Percentiles rank a stretch among this genome's conserved stretches.
Evolutionary conservation across 2,329 filamentous ascomycete genomes (phyloP).

Genomic region (Monilinia laxa): DNA sequence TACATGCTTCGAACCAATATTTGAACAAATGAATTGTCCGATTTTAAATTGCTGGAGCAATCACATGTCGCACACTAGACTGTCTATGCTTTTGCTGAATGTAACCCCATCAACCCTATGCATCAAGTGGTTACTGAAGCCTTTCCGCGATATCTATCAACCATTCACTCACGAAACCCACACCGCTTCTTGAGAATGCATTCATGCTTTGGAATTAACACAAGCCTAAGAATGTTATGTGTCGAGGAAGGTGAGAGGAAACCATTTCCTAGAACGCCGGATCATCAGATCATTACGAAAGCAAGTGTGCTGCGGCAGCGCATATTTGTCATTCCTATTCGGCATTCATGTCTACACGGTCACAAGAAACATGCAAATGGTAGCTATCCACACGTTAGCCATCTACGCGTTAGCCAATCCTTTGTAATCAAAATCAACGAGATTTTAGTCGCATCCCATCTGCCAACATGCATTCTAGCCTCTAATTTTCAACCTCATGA

Average conservation of each 20-base stretch:
- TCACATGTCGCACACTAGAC: neutral
- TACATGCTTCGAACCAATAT: neutral
- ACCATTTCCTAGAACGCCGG: neutral
- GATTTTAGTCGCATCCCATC: neutral
- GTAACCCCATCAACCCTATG: neutral
- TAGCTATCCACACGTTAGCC: neutral
- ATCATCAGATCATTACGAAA: slow-evolving; percentile 4
- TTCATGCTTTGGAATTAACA: neutral
- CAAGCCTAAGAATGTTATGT: neutral
- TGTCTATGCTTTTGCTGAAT: neutral
- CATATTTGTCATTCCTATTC: neutral
- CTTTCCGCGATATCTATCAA: neutral
- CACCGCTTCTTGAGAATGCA: slow-evolving; percentile 7
- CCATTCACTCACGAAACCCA: neutral
- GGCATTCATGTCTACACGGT: slow-evolving; percentile 1
- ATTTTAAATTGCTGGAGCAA: slow-evolving; percentile 1
- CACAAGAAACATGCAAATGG: neutral
- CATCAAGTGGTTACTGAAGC: neutral
- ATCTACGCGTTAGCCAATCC: neutral
- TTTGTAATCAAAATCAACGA: neutral
- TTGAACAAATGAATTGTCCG: neutral
- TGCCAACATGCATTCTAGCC: neutral
- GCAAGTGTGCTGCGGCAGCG: slow-evolving; percentile 1
- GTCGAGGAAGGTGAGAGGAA: neutral
- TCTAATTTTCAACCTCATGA: neutral